Percentiles rank a stretch among this genome's conserved stretches.
Evolutionary conservation across 2,329 filamentous ascomycete genomes (phyloP).

Genomic region (Didymella pinodella): DNA sequence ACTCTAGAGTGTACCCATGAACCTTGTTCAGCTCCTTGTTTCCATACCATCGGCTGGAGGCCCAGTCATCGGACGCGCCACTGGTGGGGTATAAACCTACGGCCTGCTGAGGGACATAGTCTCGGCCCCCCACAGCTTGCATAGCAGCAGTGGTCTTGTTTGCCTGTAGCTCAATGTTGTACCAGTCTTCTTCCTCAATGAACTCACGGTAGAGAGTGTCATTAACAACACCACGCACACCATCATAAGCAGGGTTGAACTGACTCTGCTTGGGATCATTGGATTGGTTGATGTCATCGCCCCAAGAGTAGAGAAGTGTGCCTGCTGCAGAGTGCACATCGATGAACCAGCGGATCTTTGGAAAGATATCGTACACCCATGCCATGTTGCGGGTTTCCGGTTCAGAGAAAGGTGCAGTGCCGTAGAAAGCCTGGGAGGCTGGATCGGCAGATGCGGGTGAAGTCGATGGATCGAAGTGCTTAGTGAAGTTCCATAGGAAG

Average conservation of each 20-base stretch:
- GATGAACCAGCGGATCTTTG: slow-evolving; percentile 63
- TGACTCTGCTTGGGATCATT: slow-evolving; percentile 60
- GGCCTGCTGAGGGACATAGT: slow-evolving; percentile 45
- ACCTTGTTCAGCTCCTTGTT: slow-evolving; percentile 51
- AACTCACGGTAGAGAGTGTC: slow-evolving; percentile 61
- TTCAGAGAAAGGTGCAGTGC: slow-evolving; percentile 62
- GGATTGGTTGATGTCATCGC: slow-evolving; percentile 63
- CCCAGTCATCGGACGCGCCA: slow-evolving; percentile 51
- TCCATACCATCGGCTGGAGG: slow-evolving; percentile 49
- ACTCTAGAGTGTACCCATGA: slow-evolving; percentile 53
- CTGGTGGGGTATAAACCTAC: slow-evolving; percentile 51
- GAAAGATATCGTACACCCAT: slow-evolving; percentile 61
- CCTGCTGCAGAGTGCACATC: slow-evolving; percentile 66
- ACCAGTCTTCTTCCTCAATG: slow-evolving; percentile 46
- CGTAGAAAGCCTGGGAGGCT: slow-evolving; percentile 60
- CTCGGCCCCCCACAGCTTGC: slow-evolving; percentile 45
- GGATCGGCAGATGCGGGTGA: slow-evolving; percentile 54
- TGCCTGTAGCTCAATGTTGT: slow-evolving; percentile 44
- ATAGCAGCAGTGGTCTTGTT: slow-evolving; percentile 47
- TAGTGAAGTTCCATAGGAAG: slow-evolving; percentile 63
- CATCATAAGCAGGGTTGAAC: slow-evolving; percentile 61
- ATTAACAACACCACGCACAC: slow-evolving; percentile 58
- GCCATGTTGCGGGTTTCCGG: slow-evolving; percentile 63
- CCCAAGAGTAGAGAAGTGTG: slow-evolving; percentile 65
- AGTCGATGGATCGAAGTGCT: slow-evolving; percentile 55